phyloP scores from a whole-genome alignment of 352 stramenopile species.

The Pythium inflatum region DNA sequence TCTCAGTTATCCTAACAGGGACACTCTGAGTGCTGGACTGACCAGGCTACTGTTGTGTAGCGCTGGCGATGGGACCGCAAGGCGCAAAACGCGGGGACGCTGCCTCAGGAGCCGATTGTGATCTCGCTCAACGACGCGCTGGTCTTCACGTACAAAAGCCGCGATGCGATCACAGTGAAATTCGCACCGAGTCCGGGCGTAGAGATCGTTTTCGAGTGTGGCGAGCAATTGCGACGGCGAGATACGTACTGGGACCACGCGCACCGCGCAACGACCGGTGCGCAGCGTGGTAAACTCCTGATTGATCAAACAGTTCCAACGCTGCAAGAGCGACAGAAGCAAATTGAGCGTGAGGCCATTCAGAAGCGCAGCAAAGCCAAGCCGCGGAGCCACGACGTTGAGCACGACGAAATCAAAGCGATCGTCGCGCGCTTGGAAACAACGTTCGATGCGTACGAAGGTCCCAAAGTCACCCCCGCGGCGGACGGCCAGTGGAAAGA shows the following conservation, averaged over 20 bases:
- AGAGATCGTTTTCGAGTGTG: slow-evolving; percentile 66
- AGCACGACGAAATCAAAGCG: slow-evolving; percentile 56
- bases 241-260: slow-evolving; percentile 76
- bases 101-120: slow-evolving; percentile 55
- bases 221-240: slow-evolving; percentile 65
- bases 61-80: slow-evolving; percentile 72
- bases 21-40: not conserved
- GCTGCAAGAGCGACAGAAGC: slow-evolving; percentile 73
- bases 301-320: slow-evolving; percentile 60
- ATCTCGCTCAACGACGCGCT: slow-evolving; percentile 80
- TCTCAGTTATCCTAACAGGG: slow-evolving; percentile 20
- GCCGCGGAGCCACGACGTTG: slow-evolving; percentile 67
- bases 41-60: not conserved
- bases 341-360: slow-evolving; percentile 63
- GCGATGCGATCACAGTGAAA: slow-evolving; percentile 63
- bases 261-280: slow-evolving; percentile 40
- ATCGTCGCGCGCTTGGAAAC: slow-evolving; percentile 68
- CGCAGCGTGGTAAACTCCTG: slow-evolving; percentile 58
- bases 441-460: slow-evolving; percentile 80
- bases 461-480: slow-evolving; percentile 60
- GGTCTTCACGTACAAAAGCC: slow-evolving; percentile 68
- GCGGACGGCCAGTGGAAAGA: slow-evolving; percentile 66
- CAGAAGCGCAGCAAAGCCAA: slow-evolving; percentile 80
- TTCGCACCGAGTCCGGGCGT: slow-evolving; percentile 68
- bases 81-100: slow-evolving; percentile 61